Conservation (phyloP, 108 stramenopile species). For the Nitzschia sp. region DNA sequence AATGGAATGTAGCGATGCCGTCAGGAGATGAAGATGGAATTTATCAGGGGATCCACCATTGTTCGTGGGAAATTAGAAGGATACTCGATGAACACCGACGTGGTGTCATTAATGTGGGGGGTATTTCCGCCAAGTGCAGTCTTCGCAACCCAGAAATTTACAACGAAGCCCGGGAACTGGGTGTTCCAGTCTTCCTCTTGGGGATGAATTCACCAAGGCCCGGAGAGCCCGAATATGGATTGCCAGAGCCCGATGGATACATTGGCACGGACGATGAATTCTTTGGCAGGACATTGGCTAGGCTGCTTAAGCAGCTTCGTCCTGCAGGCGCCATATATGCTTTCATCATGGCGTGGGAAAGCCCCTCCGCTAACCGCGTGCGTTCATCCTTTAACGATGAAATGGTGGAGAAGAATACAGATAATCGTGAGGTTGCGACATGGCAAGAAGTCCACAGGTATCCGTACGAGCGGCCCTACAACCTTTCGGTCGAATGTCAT, state of each 20-base stretch:
- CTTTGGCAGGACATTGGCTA: slow-evolving; percentile 35
- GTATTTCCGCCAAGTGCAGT: not conserved
- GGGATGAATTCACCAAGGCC: not conserved
- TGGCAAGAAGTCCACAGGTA: not conserved
- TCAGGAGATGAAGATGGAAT: not conserved
- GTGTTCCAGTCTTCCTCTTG: not conserved
- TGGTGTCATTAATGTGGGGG: not conserved
- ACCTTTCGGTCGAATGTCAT: too few relatives aligned
- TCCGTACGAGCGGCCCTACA: not conserved
- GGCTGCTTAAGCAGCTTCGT: slow-evolving; percentile 29
- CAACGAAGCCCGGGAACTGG: not conserved
- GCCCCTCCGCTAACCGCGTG: not conserved
- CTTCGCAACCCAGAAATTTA: not conserved
- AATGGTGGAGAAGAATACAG: not conserved
- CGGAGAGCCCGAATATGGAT: not conserved
- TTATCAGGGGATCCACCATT: not conserved
- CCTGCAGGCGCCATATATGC: slow-evolving; percentile 42
- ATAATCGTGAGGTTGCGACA: not conserved
- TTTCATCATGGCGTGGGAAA: not conserved
- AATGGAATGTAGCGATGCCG: not conserved
- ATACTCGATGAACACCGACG: not conserved
- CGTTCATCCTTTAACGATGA: not conserved
- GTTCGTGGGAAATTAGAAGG: not conserved
- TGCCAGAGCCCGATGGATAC: slow-evolving; percentile 13
- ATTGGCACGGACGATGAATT: slow-evolving; percentile 42